phyloP scores from a whole-genome alignment of 1,139 yeast species.

The Taphrina populina region DNA sequence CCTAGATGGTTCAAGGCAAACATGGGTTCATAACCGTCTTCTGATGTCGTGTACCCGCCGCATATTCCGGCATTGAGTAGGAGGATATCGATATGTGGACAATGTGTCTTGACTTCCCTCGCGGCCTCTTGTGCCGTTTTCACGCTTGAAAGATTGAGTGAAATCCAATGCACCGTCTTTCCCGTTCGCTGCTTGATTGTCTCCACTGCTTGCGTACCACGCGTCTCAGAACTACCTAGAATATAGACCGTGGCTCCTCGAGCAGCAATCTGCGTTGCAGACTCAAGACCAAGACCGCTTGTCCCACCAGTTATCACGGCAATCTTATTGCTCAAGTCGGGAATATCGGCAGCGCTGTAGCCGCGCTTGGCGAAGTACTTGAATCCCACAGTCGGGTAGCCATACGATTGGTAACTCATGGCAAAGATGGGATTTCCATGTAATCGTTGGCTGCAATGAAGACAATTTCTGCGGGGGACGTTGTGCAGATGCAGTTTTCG shows the following conservation, averaged over 20 bases:
- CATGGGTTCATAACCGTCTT: constrained; percentile 76
- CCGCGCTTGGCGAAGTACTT: too few species aligned
- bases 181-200: constrained; percentile 4
- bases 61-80: constrained; percentile 86
- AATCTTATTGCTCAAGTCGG: constrained; percentile 46
- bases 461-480: too few species aligned
- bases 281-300: constrained; percentile 68
- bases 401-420: too few species aligned
- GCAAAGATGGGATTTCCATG: too few species aligned
- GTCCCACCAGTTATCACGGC: constrained; percentile 77
- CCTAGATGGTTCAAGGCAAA: constrained; percentile 76
- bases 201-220: not conserved
- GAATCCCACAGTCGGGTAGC: too few species aligned
- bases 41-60: constrained; percentile 61
- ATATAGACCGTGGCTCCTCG: constrained; percentile 66
- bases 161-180: constrained; percentile 60
- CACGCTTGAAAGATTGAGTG: constrained; percentile 63
- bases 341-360: too few species aligned
- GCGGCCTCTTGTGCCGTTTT: constrained; percentile 61
- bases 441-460: too few species aligned
- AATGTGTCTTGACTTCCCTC: constrained; percentile 52
- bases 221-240: constrained; percentile 56
- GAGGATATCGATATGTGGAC: constrained; percentile 59
- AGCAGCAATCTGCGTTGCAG: constrained; percentile 65
- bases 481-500: too few species aligned